Evolutionary conservation across 2,329 filamentous ascomycete species (phyloP), one percentile per base, ranked within the genome.

Genomic region (Pseudogymnoascus sp.): DNA sequence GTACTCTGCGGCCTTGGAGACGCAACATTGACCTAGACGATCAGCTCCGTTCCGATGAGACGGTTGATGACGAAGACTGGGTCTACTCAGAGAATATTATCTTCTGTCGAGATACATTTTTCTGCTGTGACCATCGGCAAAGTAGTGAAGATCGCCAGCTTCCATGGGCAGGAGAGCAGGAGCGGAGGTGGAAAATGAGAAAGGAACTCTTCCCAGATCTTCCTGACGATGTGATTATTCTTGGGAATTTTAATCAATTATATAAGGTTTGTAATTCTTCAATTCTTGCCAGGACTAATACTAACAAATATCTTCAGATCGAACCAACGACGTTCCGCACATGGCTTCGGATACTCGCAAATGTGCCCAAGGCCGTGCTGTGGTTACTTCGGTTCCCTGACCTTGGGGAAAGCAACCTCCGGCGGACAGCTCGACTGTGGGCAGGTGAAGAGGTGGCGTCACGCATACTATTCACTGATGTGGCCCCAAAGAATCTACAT

Each of bases 361-460:
- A 84, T 64, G 87, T 93, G 15, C 93, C 93, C 0, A 96, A 95
- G 65, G 90, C 93, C 7, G 84, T 97, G 38, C 82, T 99, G 26
- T 99, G 95, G 95, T 84, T 99, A 4, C 83, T 99, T n/a, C 89
- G 93, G 40, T 99, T 99, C 73, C 95, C 95, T 0, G 95, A 97
- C 68, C 81, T 96, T 0, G 95, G 95, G 42, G 95, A 99, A 74
- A 84, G 82, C 62, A 93, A 97, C 70, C 82, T 99, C 29, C 84
- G 87, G 68, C 83, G 87, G 56, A 96, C 91, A 2, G 95, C 95
- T 2, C 81, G 83, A 65, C 79, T 83, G 19, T 99, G 95, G 95
- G 92, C 92, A 0, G 90, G 91, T 1, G 79, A 88, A 46, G 88
- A 91, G 69, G 92, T 97, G 11, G 93, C 93, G 4, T 87, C 83